Percentiles rank a stretch among this genome's conserved stretches.
Conservation (phyloP, 2,329 filamentous ascomycete species). For the Pseudopithomyces chartarum region DNA sequence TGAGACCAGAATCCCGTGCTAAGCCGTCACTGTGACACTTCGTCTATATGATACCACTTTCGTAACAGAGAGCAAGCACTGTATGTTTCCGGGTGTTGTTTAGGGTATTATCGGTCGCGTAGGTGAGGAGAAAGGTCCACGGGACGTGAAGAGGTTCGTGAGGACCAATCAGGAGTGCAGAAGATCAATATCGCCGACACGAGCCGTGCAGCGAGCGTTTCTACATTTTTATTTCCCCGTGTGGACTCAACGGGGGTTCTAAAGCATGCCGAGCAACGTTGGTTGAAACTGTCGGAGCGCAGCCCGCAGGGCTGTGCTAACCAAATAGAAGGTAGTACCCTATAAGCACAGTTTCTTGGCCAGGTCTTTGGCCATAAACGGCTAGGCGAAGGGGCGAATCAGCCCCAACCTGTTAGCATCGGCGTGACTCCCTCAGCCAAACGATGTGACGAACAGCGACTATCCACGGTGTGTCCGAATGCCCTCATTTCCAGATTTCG, state of each 20-base stretch:
- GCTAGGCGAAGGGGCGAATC: constrained; percentile 6
- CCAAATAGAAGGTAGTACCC: background rate
- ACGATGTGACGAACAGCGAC: too few relatives aligned
- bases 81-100: too few relatives aligned
- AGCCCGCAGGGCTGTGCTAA: background rate
- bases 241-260: constrained; percentile 3
- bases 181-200: background rate
- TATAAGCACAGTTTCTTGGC: background rate
- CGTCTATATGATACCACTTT: too few relatives aligned
- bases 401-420: too few relatives aligned
- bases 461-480: too few relatives aligned
- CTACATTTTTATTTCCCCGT: constrained; percentile 29
- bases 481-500: too few relatives aligned
- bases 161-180: constrained; percentile 11
- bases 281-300: background rate
- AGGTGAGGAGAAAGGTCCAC: background rate
- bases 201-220: constrained; percentile 4
- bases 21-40: too few relatives aligned
- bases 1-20: too few relatives aligned
- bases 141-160: background rate
- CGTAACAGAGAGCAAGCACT: too few relatives aligned
- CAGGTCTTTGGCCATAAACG: constrained; percentile 1
- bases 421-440: too few relatives aligned
- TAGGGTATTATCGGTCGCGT: background rate
- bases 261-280: background rate